Evolutionary conservation across 164 flowering plant genomes (phyloP), one percentile per base, ranked within the genome.

Genomic region (Malania oleifera): DNA sequence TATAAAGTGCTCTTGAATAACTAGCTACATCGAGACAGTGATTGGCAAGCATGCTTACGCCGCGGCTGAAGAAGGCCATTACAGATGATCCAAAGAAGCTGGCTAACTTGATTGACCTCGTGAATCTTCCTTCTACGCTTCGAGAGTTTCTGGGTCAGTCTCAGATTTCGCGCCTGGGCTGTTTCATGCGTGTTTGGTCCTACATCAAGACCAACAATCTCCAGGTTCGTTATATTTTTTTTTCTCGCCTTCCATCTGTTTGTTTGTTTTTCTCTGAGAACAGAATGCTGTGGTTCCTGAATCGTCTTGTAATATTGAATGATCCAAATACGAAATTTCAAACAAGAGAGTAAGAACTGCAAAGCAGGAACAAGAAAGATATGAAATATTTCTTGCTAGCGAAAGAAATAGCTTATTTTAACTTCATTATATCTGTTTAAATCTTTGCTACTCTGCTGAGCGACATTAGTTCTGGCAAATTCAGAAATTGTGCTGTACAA

Each of bases 121-220:
- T 75, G 6, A 95, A 95, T 66, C 81, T 91, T 20, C 96, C 99
- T 47, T 76, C 89, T 6, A 75, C 78, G 0, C 82, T 91, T 23
- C 60, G 96, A 39, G 93, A 91, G 2, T 91, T 95, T 57, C 75
- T 87, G 62, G 96, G 93, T 43, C 98, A 82, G 63, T 85, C 99
- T 48, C 98, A 78, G 78, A 84, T 68, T 66, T 91, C 97, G 13
- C 97, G 85, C 35, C 67, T 91, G 62, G 85, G 84, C 11, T 95
- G 93, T 66, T 95, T 95, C 77, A 81, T 73, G 80, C 80, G 76
- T 9, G 95, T 95, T 22, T 95, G 99, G 99, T 84, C 89, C 17
- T 89, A 95, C 67, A 89, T 95, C 80, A 95, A 89, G 67, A 62
- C 83, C 52, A 82, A 95, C 75, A 86, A 89, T 59, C 96, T 91